Base-by-base conservation (phyloP, 352 stramenopile species). In the Thalassiosira sp. region DNA sequence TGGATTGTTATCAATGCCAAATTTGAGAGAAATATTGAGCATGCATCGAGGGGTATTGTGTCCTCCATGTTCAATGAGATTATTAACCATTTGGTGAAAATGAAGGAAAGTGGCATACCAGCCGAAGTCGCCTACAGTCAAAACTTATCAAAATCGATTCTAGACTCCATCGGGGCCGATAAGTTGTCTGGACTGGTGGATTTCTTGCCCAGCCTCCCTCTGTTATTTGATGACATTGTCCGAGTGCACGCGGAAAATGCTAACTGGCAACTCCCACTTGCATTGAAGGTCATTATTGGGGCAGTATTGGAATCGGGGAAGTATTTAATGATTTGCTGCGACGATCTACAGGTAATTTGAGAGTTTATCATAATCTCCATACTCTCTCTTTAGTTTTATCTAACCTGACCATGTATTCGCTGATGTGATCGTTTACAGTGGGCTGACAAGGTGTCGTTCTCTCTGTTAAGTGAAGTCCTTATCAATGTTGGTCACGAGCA, bases 381-480 rank as follows among this genome's bases (percentile, higher is more conserved):
- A 16, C 31, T 51, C 18, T 64, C 18, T 16, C 18, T 51, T 64
- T 20, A 51, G 2, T 20, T 51, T 18, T 10, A 40, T n/a, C n/a
- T n/a, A n/a, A n/a, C n/a, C n/a, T n/a, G n/a, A n/a, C n/a, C n/a
- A n/a, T n/a, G n/a, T n/a, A n/a, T n/a, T n/a, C n/a, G n/a, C n/a
- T n/a, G n/a, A n/a, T n/a, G n/a, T n/a, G n/a, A n/a, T n/a, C n/a
- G n/a, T n/a, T 27, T 67, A 25, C 64, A 73, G 20, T 73, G 64
- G 64, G 46, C 24, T 10, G 51, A 67, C 42, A 31, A 33, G 46
- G 22, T 46, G 8, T 28, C 58, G 10, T 10, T 67, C 13, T 45
- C 18, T 28, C 33, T 76, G 5, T 49, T 70, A 28, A 43, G 33
- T 20, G 67, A 76, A 35, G 16, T 76, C 6, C 35, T 76, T 49